Evolutionary conservation across 2,329 filamentous ascomycete species (phyloP).

Genomic region (Calonectria ilicicola): DNA sequence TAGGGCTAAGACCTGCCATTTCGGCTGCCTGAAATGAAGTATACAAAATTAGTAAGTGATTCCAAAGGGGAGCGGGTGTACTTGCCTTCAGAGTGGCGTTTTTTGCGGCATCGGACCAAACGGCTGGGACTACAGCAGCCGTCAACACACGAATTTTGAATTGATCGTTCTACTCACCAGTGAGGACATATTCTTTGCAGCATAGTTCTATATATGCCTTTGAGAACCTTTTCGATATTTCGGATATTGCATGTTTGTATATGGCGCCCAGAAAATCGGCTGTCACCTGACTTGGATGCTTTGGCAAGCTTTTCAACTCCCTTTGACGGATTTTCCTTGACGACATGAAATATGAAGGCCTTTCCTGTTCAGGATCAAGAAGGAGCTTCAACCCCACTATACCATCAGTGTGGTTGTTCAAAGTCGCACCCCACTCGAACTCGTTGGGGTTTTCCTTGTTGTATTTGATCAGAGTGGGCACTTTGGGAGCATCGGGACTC

Average conservation of each 20-base stretch:
- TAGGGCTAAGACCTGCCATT: conserved; percentile 24
- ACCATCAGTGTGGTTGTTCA: conserved; percentile 3
- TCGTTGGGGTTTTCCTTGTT: background rate
- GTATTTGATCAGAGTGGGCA: conserved; percentile 35
- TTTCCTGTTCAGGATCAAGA: conserved; percentile 27
- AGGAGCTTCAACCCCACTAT: conserved; percentile 35
- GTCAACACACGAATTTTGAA: background rate
- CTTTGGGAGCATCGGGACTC: conserved; percentile 25
- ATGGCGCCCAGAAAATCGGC: conserved; percentile 30
- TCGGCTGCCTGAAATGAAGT: conserved; percentile 21
- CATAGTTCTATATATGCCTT: conserved; percentile 28
- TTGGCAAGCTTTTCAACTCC: conserved; percentile 25
- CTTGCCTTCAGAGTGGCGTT: conserved; percentile 28
- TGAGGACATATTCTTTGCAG: conserved; percentile 28
- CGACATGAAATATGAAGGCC: conserved; percentile 22
- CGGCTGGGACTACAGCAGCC: conserved; percentile 23
- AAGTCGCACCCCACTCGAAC: conserved; percentile 29
- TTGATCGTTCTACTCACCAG: conserved; percentile 12
- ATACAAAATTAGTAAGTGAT: background rate
- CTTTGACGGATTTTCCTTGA: background rate
- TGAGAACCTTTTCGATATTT: conserved; percentile 26
- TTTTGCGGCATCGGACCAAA: conserved; percentile 35
- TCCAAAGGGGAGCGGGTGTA: background rate
- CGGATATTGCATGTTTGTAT: conserved; percentile 26
- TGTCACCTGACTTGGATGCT: conserved; percentile 25